Percentiles rank a stretch among this genome's conserved stretches.
Evolutionary conservation across 768 basidiomycete genomes (phyloP).

Genomic region (Candolleomyces efflorescens): DNA sequence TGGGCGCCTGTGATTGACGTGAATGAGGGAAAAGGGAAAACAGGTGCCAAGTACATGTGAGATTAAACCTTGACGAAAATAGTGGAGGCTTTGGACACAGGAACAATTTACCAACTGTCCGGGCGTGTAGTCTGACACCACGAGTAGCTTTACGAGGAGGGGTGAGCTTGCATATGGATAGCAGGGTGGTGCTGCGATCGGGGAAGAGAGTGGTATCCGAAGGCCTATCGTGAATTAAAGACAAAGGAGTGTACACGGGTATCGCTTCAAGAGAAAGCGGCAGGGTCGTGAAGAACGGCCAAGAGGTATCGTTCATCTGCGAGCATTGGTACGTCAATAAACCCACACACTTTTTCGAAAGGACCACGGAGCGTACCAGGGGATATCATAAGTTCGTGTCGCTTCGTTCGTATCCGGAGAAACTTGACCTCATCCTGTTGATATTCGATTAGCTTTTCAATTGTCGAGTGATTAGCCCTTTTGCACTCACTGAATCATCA

Average conservation of each 20-base stretch:
- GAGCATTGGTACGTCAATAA: neutral
- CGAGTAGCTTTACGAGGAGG: too few relatives aligned
- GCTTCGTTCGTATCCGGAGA: slow-evolving; percentile 85
- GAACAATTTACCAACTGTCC: too few relatives aligned
- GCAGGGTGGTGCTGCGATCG: neutral
- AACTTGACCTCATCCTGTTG: slow-evolving; percentile 80
- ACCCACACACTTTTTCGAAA: too few relatives aligned
- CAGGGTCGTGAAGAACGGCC: slow-evolving; percentile 78
- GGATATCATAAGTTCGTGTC: slow-evolving; percentile 93
- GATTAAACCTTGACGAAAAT: too few relatives aligned
- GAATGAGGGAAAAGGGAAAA: too few relatives aligned
- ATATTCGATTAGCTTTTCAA: neutral
- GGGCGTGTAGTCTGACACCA: too few relatives aligned
- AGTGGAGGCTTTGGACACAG: too few relatives aligned
- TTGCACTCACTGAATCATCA: slow-evolving; percentile 48
- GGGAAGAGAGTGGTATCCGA: neutral
- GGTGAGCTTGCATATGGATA: too few relatives aligned
- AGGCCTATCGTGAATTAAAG: neutral
- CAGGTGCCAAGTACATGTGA: too few relatives aligned
- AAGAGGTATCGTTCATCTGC: slow-evolving; percentile 77
- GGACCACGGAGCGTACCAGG: slow-evolving; percentile 54
- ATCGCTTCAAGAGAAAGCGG: neutral
- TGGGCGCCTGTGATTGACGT: too few relatives aligned
- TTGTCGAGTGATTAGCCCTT: neutral
- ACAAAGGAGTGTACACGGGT: neutral